phyloP scores from a whole-genome alignment of 176 grass and related monocot species.

The Ananas comosus region DNA sequence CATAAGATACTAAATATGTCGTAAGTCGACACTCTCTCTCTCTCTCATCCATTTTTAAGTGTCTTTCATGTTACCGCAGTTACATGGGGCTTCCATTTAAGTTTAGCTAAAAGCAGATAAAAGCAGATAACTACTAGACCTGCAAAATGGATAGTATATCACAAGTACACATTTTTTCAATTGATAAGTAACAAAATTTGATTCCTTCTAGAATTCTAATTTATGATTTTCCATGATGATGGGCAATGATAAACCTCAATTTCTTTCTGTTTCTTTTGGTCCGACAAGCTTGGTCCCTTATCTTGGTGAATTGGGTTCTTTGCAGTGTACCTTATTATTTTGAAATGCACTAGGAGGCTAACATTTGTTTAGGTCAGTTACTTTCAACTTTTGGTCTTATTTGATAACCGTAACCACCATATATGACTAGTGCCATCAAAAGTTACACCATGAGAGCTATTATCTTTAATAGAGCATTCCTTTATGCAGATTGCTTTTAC shows the following conservation, averaged over 20 bases:
- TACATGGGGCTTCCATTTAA: not conserved
- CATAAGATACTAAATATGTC: too few species aligned
- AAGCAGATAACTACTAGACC: not conserved
- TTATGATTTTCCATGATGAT: not conserved
- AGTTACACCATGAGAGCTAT: not conserved
- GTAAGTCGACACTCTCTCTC: too few species aligned
- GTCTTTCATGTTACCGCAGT: not conserved
- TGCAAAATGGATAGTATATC: not conserved
- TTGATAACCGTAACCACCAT: not conserved
- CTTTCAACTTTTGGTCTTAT: not conserved
- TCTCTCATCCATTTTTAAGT: not conserved
- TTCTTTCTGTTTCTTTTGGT: not conserved
- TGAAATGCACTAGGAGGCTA: not conserved
- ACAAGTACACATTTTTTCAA: not conserved
- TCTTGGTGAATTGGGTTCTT: too few species aligned
- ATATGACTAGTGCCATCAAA: not conserved
- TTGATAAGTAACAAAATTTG: not conserved
- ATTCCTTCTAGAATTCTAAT: not conserved
- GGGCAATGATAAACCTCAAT: not conserved
- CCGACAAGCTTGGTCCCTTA: not conserved
- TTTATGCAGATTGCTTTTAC: constrained; percentile 80
- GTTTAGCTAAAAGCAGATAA: not conserved
- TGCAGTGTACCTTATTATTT: not conserved
- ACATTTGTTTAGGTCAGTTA: not conserved
- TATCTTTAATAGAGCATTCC: constrained; percentile 4